These are phyloP conservation scores for Claviceps sorghi DNA, from an alignment of 2,329 filamentous ascomycete genomes.

Conservation along the genomic window DNA sequence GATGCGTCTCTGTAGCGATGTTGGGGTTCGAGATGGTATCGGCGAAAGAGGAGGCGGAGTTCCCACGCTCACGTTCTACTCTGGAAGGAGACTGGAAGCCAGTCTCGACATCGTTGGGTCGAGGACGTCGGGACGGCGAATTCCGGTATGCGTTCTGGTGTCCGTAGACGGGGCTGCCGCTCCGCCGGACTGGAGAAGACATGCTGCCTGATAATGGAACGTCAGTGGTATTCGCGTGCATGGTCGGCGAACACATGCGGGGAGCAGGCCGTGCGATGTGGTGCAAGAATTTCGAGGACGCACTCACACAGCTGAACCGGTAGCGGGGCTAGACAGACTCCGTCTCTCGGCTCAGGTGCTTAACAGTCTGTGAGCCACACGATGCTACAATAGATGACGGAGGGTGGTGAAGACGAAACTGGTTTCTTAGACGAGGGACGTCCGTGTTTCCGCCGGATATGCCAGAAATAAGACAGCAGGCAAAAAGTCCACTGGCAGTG, in stretches of 20 bases:
- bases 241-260: too few relatives aligned
- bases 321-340: not conserved
- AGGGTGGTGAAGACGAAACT: not conserved
- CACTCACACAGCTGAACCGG: not conserved
- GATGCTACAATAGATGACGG: not conserved
- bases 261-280: not conserved
- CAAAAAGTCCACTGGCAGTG: not conserved
- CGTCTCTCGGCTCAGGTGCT: not conserved
- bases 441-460: not conserved
- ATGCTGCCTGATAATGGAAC: conserved; percentile 26
- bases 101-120: conserved; percentile 56
- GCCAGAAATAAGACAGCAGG: not conserved
- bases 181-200: conserved; percentile 51
- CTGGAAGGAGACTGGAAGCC: conserved; percentile 33
- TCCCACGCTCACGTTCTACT: conserved; percentile 36
- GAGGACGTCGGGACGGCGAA: conserved; percentile 50
- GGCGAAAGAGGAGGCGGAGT: conserved; percentile 42
- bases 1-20: conserved; percentile 38
- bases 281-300: not conserved
- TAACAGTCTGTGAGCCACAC: not conserved
- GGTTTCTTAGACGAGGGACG: not conserved
- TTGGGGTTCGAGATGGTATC: conserved; percentile 43
- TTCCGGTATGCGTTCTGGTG: conserved; percentile 51
- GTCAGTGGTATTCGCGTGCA: not conserved
- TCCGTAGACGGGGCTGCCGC: conserved; percentile 45